A percentile compares a stretch with the other conserved stretches of the same genome.
phyloP scores from a whole-genome alignment of 2,329 filamentous ascomycete genomes.

The Cladophialophora psammophila region DNA sequence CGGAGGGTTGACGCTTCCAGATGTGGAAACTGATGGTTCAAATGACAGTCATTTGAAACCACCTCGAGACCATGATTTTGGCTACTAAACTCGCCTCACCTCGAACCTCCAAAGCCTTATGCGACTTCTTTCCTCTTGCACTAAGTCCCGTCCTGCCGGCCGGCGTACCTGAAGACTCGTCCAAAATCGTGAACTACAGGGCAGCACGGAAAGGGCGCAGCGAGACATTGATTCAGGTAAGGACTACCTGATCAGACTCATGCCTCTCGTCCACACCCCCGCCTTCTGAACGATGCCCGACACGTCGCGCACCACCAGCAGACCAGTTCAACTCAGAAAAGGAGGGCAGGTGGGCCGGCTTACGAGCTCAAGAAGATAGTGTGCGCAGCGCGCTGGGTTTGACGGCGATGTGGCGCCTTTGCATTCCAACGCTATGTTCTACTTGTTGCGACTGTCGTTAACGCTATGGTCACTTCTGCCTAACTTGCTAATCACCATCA shows the following conservation, averaged over 20 bases:
- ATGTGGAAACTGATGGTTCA: not conserved
- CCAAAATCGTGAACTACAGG: not conserved
- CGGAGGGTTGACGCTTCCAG: not conserved
- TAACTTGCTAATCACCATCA: slow-evolving; percentile 12
- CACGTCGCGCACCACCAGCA: not conserved
- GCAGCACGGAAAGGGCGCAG: not conserved
- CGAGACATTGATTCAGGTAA: slow-evolving; percentile 16
- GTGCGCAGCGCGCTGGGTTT: not conserved
- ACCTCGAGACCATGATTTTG: not conserved
- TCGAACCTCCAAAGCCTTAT: slow-evolving; percentile 2
- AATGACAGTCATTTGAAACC: slow-evolving; percentile 18
- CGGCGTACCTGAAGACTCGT: not conserved
- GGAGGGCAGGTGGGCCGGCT: not conserved
- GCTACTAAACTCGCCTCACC: not conserved
- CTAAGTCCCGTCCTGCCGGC: not conserved
- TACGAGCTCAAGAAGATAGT: not conserved
- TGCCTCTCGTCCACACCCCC: slow-evolving; percentile 12
- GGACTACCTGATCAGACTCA: slow-evolving; percentile 11
- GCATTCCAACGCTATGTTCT: not conserved
- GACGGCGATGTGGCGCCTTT: not conserved
- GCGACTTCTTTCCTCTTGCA: slow-evolving; percentile 9
- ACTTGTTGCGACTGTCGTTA: not conserved
- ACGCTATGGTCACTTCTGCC: slow-evolving; percentile 2
- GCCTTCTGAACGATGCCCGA: slow-evolving; percentile 16
- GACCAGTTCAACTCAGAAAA: not conserved